A percentile compares a stretch with the other conserved stretches of the same genome.
Evolutionary conservation across 371 early-diverging fungal genomes (phyloP).

Genomic region (Apophysomyces sp.): DNA sequence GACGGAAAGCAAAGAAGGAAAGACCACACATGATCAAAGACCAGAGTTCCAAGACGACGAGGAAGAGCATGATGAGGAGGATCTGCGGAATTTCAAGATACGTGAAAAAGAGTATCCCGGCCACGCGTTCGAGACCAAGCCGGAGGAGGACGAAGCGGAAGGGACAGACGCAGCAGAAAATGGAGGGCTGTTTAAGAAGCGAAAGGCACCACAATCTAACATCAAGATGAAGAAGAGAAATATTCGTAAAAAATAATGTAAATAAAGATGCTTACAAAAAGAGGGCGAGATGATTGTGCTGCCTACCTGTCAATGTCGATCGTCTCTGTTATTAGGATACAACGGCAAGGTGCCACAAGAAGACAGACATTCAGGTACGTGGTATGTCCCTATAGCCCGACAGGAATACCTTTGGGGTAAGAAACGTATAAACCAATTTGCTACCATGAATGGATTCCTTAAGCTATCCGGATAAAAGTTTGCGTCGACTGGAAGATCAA

Average conservation of each 20-base stretch:
- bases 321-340: too few species aligned
- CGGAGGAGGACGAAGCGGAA: conserved; percentile 15
- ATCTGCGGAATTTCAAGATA: conserved; percentile 51
- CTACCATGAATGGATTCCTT: too few species aligned
- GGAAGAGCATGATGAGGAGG: conserved; percentile 48
- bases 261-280: too few species aligned
- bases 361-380: too few species aligned
- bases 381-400: too few species aligned
- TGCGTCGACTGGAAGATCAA: too few species aligned
- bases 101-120: conserved; percentile 52
- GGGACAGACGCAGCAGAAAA: background rate
- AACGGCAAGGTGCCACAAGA: too few species aligned
- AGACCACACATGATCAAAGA: conserved; percentile 28
- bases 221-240: background rate
- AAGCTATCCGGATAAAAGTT: too few species aligned
- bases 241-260: background rate
- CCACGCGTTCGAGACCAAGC: conserved; percentile 3
- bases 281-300: too few species aligned
- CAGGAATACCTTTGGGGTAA: too few species aligned
- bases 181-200: conserved; percentile 51
- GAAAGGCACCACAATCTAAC: conserved; percentile 27
- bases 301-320: too few species aligned
- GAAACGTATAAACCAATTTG: too few species aligned
- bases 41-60: conserved; percentile 50
- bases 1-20: conserved; percentile 7